A percentile compares a stretch with the other conserved stretches of the same genome.
These are phyloP conservation scores for Ogataea haglerorum DNA, from an alignment of 805 yeast species.

Conservation along the genomic window DNA sequence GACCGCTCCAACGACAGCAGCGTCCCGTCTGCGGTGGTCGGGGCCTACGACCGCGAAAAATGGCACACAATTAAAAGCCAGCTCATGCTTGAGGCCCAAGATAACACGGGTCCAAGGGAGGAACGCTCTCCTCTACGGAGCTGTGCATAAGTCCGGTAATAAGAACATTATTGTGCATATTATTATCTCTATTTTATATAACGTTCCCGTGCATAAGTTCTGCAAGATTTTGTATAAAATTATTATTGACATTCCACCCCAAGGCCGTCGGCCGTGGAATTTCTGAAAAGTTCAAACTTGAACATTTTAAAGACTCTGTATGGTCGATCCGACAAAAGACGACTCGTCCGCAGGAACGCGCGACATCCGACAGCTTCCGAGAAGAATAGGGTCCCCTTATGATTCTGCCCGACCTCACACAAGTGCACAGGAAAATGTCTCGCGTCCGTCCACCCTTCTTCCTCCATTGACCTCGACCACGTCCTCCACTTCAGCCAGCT, in stretches of 20 bases:
- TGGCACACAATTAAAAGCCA: slow-evolving; percentile 50
- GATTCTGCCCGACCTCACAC: neutral
- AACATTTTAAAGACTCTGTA: neutral
- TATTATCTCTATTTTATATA: neutral
- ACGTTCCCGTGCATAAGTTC: neutral
- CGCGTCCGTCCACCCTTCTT: slow-evolving; percentile 3
- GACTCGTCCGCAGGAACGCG: neutral
- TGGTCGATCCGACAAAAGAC: neutral
- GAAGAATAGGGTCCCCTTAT: neutral
- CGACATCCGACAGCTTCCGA: neutral
- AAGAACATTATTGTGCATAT: neutral
- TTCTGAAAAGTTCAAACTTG: neutral
- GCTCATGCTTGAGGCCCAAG: slow-evolving; percentile 7
- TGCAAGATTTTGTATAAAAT: neutral
- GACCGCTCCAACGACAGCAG: slow-evolving; percentile 31
- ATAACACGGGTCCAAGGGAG: neutral
- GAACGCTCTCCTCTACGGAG: neutral
- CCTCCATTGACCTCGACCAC: slow-evolving; percentile 6
- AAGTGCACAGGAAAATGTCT: neutral
- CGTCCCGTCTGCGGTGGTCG: slow-evolving; percentile 56
- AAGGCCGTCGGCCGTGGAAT: neutral
- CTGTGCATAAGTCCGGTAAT: neutral
- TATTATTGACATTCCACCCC: neutral
- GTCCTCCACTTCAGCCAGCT: slow-evolving; percentile 1
- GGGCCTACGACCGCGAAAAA: slow-evolving; percentile 64